These are phyloP conservation scores for Pouteria campechiana DNA, from an alignment of 179 eudicot genomes.

Conservation along the genomic window DNA sequence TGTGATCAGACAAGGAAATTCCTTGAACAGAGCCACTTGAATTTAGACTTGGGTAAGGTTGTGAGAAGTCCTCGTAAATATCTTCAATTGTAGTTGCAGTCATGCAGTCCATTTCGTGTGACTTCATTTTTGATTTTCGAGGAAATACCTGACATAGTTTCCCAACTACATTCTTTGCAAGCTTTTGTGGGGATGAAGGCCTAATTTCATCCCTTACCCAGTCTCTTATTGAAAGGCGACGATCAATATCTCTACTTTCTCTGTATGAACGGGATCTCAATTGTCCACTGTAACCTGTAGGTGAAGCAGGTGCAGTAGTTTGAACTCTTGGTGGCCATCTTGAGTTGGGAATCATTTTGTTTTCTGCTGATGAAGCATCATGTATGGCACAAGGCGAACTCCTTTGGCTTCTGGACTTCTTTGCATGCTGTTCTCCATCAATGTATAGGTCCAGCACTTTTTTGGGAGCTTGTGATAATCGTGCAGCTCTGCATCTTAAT, in stretches of 20 bases:
- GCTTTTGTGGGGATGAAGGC: slow-evolving; percentile 56
- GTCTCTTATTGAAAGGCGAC: slow-evolving; percentile 28
- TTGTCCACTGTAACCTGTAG: slow-evolving; percentile 35
- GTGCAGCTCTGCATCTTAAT: too few relatives aligned
- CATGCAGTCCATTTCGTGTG: slow-evolving; percentile 35
- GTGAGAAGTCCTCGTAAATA: slow-evolving; percentile 36
- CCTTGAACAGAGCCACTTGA: slow-evolving; percentile 14
- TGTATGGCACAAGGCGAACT: slow-evolving; percentile 19
- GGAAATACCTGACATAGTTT: slow-evolving; percentile 68
- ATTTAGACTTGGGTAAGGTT: slow-evolving; percentile 11
- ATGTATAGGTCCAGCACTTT: slow-evolving; percentile 76
- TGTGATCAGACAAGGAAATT: too few relatives aligned
- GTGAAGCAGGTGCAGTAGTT: slow-evolving; percentile 39
- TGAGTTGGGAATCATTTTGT: slow-evolving; percentile 15
- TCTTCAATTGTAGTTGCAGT: slow-evolving; percentile 79
- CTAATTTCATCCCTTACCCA: slow-evolving; percentile 36
- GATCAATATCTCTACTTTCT: slow-evolving; percentile 34
- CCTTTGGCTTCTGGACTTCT: slow-evolving; percentile 14
- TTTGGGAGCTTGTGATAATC: slow-evolving; percentile 47
- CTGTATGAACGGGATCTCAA: slow-evolving; percentile 47
- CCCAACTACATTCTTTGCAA: slow-evolving; percentile 82
- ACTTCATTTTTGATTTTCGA: slow-evolving; percentile 14
- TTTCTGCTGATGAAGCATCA: too few relatives aligned
- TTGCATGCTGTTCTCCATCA: slow-evolving; percentile 76
- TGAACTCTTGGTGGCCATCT: slow-evolving; percentile 58